Percentiles rank a stretch among this genome's conserved stretches.
Conservation (phyloP, 305 asterid genomes). For the Salvia sclarea region DNA sequence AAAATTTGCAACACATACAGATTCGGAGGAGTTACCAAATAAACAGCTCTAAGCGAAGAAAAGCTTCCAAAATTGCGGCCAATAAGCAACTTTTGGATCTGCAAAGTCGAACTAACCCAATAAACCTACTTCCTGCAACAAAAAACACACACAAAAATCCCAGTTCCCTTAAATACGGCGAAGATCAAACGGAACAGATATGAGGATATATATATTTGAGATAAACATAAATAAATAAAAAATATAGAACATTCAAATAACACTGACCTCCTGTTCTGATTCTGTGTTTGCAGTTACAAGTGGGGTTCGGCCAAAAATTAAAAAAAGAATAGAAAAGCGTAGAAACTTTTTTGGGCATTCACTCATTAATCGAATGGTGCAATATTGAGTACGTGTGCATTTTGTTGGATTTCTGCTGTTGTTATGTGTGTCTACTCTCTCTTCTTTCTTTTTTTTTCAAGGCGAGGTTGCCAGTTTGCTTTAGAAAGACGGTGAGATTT, state of each 20-base stretch:
- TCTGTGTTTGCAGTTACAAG: slow-evolving; percentile 44
- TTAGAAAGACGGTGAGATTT: slow-evolving; percentile 31
- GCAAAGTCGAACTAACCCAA: slow-evolving; percentile 33
- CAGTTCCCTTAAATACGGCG: slow-evolving; percentile 13
- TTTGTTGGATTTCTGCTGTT: slow-evolving; percentile 19
- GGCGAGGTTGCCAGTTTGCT: slow-evolving; percentile 22
- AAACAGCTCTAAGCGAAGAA: slow-evolving; percentile 21
- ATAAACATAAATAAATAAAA: slow-evolving; percentile 21
- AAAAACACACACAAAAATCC: slow-evolving; percentile 25
- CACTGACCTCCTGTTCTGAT: slow-evolving; percentile 40
- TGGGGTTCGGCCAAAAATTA: slow-evolving; percentile 42
- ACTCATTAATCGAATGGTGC: slow-evolving; percentile 21
- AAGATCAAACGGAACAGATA: slow-evolving; percentile 28
- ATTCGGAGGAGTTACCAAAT: slow-evolving; percentile 28
- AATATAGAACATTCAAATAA: slow-evolving; percentile 23
- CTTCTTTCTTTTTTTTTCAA: slow-evolving; percentile 15
- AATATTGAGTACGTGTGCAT: slow-evolving; percentile 34
- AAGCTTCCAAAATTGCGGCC: slow-evolving; percentile 27
- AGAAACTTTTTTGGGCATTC: slow-evolving; percentile 36
- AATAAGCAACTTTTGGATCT: slow-evolving; percentile 51
- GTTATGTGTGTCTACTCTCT: background rate
- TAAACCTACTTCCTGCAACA: slow-evolving; percentile 35
- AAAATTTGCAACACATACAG: slow-evolving; percentile 36
- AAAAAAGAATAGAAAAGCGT: slow-evolving; percentile 31
- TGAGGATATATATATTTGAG: slow-evolving; percentile 17